Evolutionary conservation across 306 rosid genomes (phyloP).

Genomic region (Fragaria vesca): DNA sequence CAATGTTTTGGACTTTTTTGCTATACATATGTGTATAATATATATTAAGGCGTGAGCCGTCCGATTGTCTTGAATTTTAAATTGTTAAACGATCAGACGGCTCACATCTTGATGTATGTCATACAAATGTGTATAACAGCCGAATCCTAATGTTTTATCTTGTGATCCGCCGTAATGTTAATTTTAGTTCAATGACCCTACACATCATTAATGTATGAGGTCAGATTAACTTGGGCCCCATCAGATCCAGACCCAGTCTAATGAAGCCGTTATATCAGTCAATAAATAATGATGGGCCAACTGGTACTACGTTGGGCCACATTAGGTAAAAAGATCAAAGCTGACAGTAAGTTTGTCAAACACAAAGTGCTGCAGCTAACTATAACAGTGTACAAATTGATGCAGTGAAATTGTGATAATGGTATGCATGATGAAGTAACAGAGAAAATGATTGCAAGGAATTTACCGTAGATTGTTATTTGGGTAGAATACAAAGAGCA

Average conservation of each 20-base stretch:
- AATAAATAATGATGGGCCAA: neutral
- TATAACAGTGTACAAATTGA: neutral
- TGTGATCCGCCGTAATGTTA: neutral
- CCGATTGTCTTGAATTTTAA: too few species aligned
- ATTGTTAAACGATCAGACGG: too few species aligned
- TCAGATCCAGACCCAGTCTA: neutral
- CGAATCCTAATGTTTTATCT: neutral
- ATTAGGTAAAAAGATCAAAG: neutral
- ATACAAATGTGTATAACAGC: too few species aligned
- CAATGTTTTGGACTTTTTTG: neutral
- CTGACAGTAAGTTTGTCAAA: neutral
- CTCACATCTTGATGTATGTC: too few species aligned
- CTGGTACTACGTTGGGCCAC: neutral
- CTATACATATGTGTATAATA: too few species aligned
- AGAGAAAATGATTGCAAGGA: neutral
- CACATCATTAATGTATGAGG: neutral
- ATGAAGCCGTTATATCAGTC: neutral
- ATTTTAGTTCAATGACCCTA: neutral
- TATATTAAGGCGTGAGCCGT: too few species aligned
- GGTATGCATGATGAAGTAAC: slow-evolving; percentile 3
- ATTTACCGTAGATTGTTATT: slow-evolving; percentile 72
- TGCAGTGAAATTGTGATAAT: neutral
- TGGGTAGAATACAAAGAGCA: slow-evolving; percentile 70
- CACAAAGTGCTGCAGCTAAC: neutral
- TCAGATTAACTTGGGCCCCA: neutral